phyloP scores from a whole-genome alignment of 1,284 basidiomycete genomes.

The Coniophora puteana region DNA sequence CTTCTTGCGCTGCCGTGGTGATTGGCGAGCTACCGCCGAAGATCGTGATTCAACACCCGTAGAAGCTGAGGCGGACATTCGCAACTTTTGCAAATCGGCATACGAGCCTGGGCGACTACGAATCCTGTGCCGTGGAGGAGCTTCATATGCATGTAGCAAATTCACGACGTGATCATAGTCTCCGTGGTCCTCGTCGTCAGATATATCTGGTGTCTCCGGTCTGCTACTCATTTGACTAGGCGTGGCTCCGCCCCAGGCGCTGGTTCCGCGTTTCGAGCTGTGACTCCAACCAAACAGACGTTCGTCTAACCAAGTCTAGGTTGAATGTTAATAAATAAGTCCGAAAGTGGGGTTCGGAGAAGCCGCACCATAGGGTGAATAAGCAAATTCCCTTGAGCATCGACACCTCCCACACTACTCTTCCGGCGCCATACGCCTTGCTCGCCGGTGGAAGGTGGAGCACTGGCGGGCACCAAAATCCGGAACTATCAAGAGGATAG shows the following conservation, averaged over 20 bases:
- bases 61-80: constrained; percentile 32
- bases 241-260: constrained; percentile 65
- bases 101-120: constrained; percentile 72
- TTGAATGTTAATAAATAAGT: constrained; percentile 2
- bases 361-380: constrained; percentile 72
- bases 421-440: constrained; percentile 72
- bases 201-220: constrained; percentile 61
- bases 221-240: constrained; percentile 59
- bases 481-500: constrained; percentile 50
- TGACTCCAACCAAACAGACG: constrained; percentile 89
- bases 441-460: constrained; percentile 69
- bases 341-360: background rate
- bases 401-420: constrained; percentile 70
- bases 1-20: constrained; percentile 49
- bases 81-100: constrained; percentile 72
- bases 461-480: constrained; percentile 79
- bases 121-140: constrained; percentile 38
- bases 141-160: constrained; percentile 51
- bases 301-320: constrained; percentile 87
- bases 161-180: constrained; percentile 79
- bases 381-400: constrained; percentile 74
- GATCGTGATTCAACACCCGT: constrained; percentile 11
- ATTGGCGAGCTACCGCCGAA: constrained; percentile 29
- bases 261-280: constrained; percentile 67
- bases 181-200: constrained; percentile 75